A percentile compares a stretch with the other conserved stretches of the same genome.
Evolutionary conservation across 257 asterid species (phyloP).

Genomic region (Penstemon barbatus): DNA sequence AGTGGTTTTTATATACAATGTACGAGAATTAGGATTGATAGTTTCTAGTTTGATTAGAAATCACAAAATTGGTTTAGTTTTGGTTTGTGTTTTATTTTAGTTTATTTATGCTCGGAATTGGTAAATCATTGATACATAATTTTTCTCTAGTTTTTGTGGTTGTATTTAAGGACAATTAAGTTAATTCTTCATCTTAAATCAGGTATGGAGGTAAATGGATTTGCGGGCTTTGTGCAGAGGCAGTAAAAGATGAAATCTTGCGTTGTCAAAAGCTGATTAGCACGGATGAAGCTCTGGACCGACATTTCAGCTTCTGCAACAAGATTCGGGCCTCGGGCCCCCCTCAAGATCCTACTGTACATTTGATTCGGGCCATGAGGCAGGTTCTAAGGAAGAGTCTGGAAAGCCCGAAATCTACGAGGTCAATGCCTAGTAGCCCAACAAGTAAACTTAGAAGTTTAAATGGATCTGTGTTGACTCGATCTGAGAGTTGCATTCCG

Average conservation of each 20-base stretch:
- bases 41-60: not conserved
- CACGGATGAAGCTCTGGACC: constrained; percentile 66
- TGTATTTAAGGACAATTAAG: not conserved
- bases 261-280: constrained; percentile 57
- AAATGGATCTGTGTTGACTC: constrained; percentile 36
- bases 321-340: constrained; percentile 56
- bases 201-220: constrained; percentile 92
- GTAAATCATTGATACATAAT: not conserved
- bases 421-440: constrained; percentile 81
- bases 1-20: no score
- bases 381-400: constrained; percentile 51
- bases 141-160: not conserved
- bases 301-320: constrained; percentile 66
- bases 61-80: no score
- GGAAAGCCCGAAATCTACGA: constrained; percentile 52
- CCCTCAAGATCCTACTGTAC: constrained; percentile 52
- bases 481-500: constrained; percentile 74
- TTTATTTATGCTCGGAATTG: not conserved
- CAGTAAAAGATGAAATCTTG: constrained; percentile 74
- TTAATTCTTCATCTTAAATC: not conserved
- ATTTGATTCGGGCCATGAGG: constrained; percentile 59
- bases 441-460: constrained; percentile 30
- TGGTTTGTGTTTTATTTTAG: not conserved
- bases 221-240: constrained; percentile 93
- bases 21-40: no score